Percentiles rank a stretch among this genome's conserved stretches.
Evolutionary conservation across 1,139 yeast genomes (phyloP).

Genomic region (Debaryomycetaceae sp.): DNA sequence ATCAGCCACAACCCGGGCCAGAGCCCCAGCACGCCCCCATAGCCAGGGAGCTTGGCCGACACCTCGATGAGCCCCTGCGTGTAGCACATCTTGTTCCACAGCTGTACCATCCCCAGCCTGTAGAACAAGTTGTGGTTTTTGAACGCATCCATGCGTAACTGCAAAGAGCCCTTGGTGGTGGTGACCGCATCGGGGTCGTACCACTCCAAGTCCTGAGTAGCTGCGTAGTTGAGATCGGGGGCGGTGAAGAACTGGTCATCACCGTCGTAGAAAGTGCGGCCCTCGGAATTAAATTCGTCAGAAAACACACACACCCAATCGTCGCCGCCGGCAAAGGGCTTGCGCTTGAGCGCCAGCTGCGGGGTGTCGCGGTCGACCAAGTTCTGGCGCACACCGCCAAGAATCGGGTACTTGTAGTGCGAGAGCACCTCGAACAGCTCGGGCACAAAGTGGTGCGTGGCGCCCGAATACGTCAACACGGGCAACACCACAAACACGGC

Average conservation of each 20-base stretch:
- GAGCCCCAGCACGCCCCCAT: conserved; percentile 24
- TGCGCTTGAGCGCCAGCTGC: conserved; percentile 12
- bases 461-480: conserved; percentile 21
- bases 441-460: conserved; percentile 12
- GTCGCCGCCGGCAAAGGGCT: conserved; percentile 14
- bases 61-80: conserved; percentile 23
- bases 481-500: conserved; percentile 21
- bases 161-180: conserved; percentile 24
- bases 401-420: conserved; percentile 18
- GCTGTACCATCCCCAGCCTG: conserved; percentile 28
- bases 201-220: conserved; percentile 30
- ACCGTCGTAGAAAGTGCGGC: conserved; percentile 27
- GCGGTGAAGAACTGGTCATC: conserved; percentile 29
- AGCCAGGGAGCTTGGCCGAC: conserved; percentile 22
- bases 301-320: conserved; percentile 24
- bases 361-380: conserved; percentile 28
- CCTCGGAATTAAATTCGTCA: conserved; percentile 26
- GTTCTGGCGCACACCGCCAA: conserved; percentile 21
- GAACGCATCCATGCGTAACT: conserved; percentile 23
- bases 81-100: conserved; percentile 27
- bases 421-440: conserved; percentile 19
- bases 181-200: conserved; percentile 30
- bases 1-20: conserved; percentile 33
- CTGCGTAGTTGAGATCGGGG: conserved; percentile 24
- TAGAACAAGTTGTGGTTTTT: conserved; percentile 25